Conservation (phyloP, 768 basidiomycete genomes). For the Tubosaeta brunneosetosa region DNA sequence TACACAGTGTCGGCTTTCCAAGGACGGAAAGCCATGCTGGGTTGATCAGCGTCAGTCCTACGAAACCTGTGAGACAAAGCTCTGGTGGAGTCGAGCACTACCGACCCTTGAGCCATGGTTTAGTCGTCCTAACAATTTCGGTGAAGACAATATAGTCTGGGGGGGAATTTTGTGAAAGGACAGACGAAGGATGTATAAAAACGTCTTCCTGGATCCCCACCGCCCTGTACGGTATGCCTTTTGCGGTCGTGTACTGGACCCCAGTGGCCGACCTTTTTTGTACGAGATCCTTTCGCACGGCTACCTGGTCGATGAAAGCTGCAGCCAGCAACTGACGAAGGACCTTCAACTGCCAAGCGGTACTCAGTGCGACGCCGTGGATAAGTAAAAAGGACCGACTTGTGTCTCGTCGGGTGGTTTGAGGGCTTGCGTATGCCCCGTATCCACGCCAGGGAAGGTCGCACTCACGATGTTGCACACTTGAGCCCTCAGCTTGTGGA, state of each 20-base stretch:
- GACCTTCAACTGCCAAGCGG: constrained; percentile 67
- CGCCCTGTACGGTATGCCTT: constrained; percentile 79
- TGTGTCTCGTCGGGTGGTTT: constrained; percentile 75
- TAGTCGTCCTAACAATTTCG: constrained; percentile 74
- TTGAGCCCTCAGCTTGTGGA: constrained; percentile 89
- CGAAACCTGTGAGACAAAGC: constrained; percentile 2
- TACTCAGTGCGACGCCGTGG: background rate
- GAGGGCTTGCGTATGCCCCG: constrained; percentile 60
- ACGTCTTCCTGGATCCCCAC: constrained; percentile 81
- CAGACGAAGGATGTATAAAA: constrained; percentile 88
- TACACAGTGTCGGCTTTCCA: constrained; percentile 76
- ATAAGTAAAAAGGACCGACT: constrained; percentile 36
- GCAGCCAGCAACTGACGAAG: constrained; percentile 84
- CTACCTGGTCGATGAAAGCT: constrained; percentile 93
- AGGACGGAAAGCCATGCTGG: constrained; percentile 81
- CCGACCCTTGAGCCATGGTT: constrained; percentile 77
- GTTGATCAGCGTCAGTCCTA: constrained; percentile 82
- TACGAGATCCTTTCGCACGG: constrained; percentile 81
- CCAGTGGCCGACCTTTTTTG: constrained; percentile 56
- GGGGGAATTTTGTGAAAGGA: constrained; percentile 60
- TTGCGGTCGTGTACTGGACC: constrained; percentile 66
- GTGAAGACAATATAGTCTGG: constrained; percentile 85
- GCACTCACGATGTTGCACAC: constrained; percentile 77
- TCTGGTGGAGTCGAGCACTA: background rate
- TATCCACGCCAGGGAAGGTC: constrained; percentile 65